Base-by-base conservation (phyloP, 352 stramenopile species). In the Phytopythium delawarense region DNA sequence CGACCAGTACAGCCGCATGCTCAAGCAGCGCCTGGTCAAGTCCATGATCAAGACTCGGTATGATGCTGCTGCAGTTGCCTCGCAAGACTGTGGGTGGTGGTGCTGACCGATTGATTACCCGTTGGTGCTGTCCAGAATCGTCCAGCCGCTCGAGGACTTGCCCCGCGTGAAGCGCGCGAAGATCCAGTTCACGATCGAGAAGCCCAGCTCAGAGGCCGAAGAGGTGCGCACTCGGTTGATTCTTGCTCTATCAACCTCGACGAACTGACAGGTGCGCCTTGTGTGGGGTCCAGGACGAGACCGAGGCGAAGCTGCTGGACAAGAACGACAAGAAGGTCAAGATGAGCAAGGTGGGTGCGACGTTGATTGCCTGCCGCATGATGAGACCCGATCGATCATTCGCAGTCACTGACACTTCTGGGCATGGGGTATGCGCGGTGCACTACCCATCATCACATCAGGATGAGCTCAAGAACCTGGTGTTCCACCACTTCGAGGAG, bases 401-500 rank as follows among this genome's bases (percentile, higher is more conserved):
- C 48, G 52, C n/a, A n/a, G 44, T 13, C 54, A 35, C 56, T 28
- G 32, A 34, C 21, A n/a, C 46, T 30, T 34, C 1, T 25, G 1
- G n/a, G 13, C 18, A 8, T 30, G 21, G 11, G 13, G 23, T 50
- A 9, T n/a, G 12, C 62, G 55, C 28, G 40, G 53, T 18, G 52
- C 49, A 37, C 50, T 16, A 28, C 40, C 21, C 60, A 16, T 28
- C 15, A 16, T 20, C 58, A 92, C 35, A 55, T 13, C 59, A 94
- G 86, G 87, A 95, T 63, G 87, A 92, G 69, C 77, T 95, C 53
- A 94, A 95, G 70, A 94, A 93, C 65, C 62, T 88, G 37, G 83
- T 94, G 45, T 95, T 94, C 70, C 81, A 95, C 59, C 75, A 92
- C 70, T 95, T 95, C 57, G 87, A 95, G 54, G 83, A 94, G 57